Conservation (phyloP, 768 basidiomycete genomes). For the Suillus paluster region DNA sequence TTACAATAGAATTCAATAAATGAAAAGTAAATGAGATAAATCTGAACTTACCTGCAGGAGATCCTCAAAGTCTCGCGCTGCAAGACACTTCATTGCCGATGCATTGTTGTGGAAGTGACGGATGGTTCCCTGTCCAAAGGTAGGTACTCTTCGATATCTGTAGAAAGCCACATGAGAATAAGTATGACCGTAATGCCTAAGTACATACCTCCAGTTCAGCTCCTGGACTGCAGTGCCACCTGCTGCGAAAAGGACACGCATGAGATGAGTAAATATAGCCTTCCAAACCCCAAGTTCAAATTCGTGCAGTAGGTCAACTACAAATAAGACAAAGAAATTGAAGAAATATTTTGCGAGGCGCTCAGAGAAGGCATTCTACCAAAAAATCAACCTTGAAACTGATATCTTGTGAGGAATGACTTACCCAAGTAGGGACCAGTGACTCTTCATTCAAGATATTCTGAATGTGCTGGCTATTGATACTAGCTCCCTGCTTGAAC, state of each 20-base stretch:
- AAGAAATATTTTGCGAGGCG: slow-evolving; percentile 13
- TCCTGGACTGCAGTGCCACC: neutral
- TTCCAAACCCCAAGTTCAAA: slow-evolving; percentile 29
- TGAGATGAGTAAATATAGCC: slow-evolving; percentile 34
- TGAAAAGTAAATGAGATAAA: neutral
- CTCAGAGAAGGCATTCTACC: slow-evolving; percentile 13
- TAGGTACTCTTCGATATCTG: slow-evolving; percentile 18
- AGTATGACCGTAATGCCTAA: neutral
- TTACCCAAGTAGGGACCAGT: neutral
- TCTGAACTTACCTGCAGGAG: slow-evolving; percentile 9
- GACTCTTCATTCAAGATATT: neutral
- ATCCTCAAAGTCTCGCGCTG: slow-evolving; percentile 16
- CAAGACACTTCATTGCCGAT: slow-evolving; percentile 14
- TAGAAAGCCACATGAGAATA: slow-evolving; percentile 1
- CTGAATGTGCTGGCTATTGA: neutral
- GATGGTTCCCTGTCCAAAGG: slow-evolving; percentile 15
- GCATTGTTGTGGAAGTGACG: slow-evolving; percentile 10
- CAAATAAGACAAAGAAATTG: slow-evolving; percentile 16
- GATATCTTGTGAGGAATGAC: neutral
- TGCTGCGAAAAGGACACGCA: slow-evolving; percentile 1
- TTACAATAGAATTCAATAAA: too few species aligned
- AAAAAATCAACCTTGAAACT: neutral
- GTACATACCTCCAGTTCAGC: slow-evolving; percentile 2
- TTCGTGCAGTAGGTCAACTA: slow-evolving; percentile 25
- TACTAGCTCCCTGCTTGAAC: neutral